Base-by-base conservation (phyloP, 768 basidiomycete genomes). In the Lactifluus hygrophoroides region DNA sequence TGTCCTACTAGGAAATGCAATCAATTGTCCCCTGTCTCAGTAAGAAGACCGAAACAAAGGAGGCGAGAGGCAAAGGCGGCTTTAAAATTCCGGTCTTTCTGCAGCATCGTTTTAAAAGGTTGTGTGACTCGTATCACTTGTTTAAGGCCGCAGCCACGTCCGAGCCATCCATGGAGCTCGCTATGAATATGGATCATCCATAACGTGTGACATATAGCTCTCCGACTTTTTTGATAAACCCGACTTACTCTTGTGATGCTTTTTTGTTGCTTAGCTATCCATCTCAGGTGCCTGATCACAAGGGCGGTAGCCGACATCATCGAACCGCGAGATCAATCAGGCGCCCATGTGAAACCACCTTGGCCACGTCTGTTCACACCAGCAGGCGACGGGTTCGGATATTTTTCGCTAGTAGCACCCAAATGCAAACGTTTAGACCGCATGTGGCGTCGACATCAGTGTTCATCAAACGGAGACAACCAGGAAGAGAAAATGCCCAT, bases 251-350 rank as follows among this genome's bases (percentile, higher is more conserved):
- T 25, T 14, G 28, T 45, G 10, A 40, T 38, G 40, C 40, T 37
- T 10, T 32, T 25, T 57, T 40, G 37, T 51, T 52, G 51, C 25
- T 21, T 42, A 54, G 40, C 30, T 23, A 49, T 42, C 23, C 52
- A 48, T 35, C 17, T 56, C 53, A 43, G 58, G 54, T 60, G 42
- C 58, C 58, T 58, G 43, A 60, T 60, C 58, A 60, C 58, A 30
- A 45, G 53, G 58, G 17, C 40, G n/a, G 10, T 56, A 49, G 35
- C 57, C 43, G 49, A 58, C 50, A 44, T 35, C 21, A 21, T 27
- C 23, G 27, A 51, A 43, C 48, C 48, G 19, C 13, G 37, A 51
- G 52, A 60, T 56, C 58, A 37, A 51, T 55, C 58, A 50, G 35
- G 19, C 58, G 58, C 49, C 34, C 58, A 60, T 51, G 58, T 60